phyloP scores from a whole-genome alignment of 2,329 filamentous ascomycete species.

The Verticillium nubilum region DNA sequence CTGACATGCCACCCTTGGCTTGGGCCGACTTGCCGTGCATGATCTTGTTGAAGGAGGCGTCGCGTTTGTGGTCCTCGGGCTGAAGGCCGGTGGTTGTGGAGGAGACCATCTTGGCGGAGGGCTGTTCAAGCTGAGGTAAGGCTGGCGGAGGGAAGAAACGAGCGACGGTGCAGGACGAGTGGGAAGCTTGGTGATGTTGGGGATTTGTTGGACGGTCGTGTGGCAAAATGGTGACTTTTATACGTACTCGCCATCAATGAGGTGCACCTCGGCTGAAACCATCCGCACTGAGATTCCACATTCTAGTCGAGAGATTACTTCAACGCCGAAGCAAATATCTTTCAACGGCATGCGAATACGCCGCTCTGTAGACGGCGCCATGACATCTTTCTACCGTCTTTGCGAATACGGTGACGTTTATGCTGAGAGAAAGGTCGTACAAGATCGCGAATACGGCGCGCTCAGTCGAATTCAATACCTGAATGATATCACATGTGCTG shows the following conservation, averaged over 20 bases:
- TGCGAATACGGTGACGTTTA: neutral
- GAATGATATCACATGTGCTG: neutral
- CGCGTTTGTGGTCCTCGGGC: constrained; percentile 21
- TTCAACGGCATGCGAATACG: neutral
- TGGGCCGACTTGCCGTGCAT: constrained; percentile 62
- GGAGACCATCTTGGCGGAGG: constrained; percentile 6
- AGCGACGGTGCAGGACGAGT: neutral
- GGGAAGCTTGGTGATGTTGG: neutral
- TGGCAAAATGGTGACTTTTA: neutral
- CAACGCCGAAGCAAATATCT: neutral
- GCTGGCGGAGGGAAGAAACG: neutral
- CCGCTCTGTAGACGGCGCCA: neutral
- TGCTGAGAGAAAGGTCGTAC: neutral
- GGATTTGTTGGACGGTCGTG: neutral
- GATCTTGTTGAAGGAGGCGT: constrained; percentile 73
- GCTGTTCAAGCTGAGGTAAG: neutral
- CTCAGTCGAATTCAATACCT: neutral
- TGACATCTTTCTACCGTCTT: neutral
- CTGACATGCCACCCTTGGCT: constrained; percentile 59
- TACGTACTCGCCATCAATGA: neutral
- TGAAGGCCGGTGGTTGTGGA: neutral
- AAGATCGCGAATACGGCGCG: neutral
- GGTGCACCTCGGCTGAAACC: no score
- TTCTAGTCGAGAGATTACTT: neutral
- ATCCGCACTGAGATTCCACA: neutral